Base-by-base conservation (phyloP, 2,329 filamentous ascomycete genomes). In the Paramyrothecium roridum region DNA sequence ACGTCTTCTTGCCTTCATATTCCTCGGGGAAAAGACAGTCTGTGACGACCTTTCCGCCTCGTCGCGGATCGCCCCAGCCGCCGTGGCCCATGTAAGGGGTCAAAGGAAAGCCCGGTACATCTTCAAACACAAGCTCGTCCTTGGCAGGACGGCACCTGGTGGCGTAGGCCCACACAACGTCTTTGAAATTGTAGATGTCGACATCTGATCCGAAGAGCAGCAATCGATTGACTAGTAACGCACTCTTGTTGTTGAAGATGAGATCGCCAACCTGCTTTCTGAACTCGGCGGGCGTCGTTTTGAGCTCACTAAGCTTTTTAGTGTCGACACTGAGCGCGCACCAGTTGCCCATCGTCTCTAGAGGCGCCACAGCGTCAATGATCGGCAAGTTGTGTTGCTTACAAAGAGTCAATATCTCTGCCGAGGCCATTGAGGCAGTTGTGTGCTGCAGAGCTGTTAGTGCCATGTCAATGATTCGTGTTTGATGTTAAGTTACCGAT, bases 301-400 rank as follows among this genome's bases (percentile, higher is more conserved):
- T 79, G 76, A 84, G 78, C 20, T 77, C 74, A n/a, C 79, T 77
- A 8, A 87, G 75, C 61, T 80, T 81, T 12, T 75, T 68, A 1
- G 76, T 80, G 63, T 88, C 84, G 16, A 86, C 77, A 56, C 84
- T 78, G 61, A 88, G 58, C 0, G 70, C 76, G 1, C 71, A 70
- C 79, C 79, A 82, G 0, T 72, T 80, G 0, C 74, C 77, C 56
- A 78, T 74, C 1, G 75, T 70, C 56, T 80, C 76, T 45, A 79
- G 75, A 0, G 76, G 77, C 0, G 76, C 59, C 53, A 73, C 76
- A 1, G 72, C 73, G 13, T 79, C 73, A 1, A 59, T 72, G 47
- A 81, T 66, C 0, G 79, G 78, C 1, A 81, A 65, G 2, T 65
- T 69, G 8, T 67, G 56, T 2, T 67, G 57, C 52, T 75, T 67